Conservation (phyloP, 1,284 basidiomycete species). For the Pseudozyma pruni region DNA sequence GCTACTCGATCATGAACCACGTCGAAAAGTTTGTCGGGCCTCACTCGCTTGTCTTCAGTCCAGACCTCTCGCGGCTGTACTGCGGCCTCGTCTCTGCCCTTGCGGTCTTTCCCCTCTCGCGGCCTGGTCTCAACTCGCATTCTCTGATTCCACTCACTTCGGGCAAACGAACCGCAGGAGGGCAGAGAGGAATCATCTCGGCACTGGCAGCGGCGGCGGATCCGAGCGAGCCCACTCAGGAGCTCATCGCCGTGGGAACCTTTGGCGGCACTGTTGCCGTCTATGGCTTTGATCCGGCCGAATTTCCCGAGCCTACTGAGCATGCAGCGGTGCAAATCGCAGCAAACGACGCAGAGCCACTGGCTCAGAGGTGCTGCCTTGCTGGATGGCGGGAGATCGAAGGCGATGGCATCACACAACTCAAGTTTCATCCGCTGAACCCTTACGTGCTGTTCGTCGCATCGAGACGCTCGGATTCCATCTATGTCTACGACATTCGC, state of each 20-base stretch:
- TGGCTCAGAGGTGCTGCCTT: conserved; percentile 35
- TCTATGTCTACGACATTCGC: conserved; percentile 53
- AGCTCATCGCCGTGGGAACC: conserved; percentile 57
- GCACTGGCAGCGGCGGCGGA: conserved; percentile 25
- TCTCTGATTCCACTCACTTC: conserved; percentile 24
- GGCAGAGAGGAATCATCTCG: conserved; percentile 53
- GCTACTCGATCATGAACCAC: conserved; percentile 60
- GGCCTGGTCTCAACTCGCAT: conserved; percentile 54
- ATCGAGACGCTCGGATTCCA: conserved; percentile 37
- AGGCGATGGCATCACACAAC: conserved; percentile 53
- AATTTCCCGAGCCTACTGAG: conserved; percentile 25
- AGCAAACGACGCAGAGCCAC: not conserved
- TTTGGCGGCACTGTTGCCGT: conserved; percentile 52
- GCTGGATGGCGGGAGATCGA: conserved; percentile 57
- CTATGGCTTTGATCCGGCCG: conserved; percentile 29
- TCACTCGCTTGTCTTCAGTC: conserved; percentile 50
- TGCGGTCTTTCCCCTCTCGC: conserved; percentile 41
- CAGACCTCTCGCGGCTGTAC: conserved; percentile 52
- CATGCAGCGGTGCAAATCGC: conserved; percentile 12
- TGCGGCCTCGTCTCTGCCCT: conserved; percentile 41
- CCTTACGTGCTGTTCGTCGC: conserved; percentile 54
- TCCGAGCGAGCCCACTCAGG: conserved; percentile 17
- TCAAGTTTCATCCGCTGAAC: conserved; percentile 53
- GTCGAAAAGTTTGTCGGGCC: conserved; percentile 56
- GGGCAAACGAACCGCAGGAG: conserved; percentile 13